Base-by-base conservation (phyloP, 2,329 filamentous ascomycete genomes). In the Corynespora cassiicola region DNA sequence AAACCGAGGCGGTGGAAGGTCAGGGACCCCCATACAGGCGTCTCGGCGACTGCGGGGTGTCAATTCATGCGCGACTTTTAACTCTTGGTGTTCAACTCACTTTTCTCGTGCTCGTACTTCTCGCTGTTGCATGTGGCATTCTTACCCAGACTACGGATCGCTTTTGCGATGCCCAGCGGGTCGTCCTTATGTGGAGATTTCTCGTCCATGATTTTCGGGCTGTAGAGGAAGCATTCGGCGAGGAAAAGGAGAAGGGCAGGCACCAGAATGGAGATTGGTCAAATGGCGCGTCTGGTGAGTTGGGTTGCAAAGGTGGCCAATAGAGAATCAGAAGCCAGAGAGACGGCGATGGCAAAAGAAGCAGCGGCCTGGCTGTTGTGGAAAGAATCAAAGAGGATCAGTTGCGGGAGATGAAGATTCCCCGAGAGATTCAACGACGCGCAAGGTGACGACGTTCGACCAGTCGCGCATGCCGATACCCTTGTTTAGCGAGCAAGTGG, bases 1-100 rank as follows among this genome's bases (percentile, higher is more conserved):
- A 83, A 70, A 41, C 77, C 77, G 18, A 84, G 66, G 18, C 74
- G 63, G 56, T 84, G 81, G 54, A 83, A 83, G 21, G 76, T 79
- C 45, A 81, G 57, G 31, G 69, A 69, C 55, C 76, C 67, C 73
- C 75, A 81, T 34, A 84, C 61, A n/a, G 69, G 67, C 14, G 63
- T 63, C 58, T 82, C 79, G 36, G 62, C 47, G 47, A 77, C 54
- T 53, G 33, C 19, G 22, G 8, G 22, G 11, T 30, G 10, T 3
- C 8, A 11, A 16, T 10, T 16, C 23, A 27, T 18, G 8, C 11
- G 2, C 9, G 8, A 9, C 25, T 10, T 14, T 12, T n/a, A 5
- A 12, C 26, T 20, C 16, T 14, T 65, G 72, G n/a, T n/a, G n/a
- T n/a, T n/a, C n/a, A n/a, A n/a, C 75, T 75, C 39, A 61, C 68